phyloP scores from a whole-genome alignment of 805 yeast genomes.

The Yarrowia sp. region DNA sequence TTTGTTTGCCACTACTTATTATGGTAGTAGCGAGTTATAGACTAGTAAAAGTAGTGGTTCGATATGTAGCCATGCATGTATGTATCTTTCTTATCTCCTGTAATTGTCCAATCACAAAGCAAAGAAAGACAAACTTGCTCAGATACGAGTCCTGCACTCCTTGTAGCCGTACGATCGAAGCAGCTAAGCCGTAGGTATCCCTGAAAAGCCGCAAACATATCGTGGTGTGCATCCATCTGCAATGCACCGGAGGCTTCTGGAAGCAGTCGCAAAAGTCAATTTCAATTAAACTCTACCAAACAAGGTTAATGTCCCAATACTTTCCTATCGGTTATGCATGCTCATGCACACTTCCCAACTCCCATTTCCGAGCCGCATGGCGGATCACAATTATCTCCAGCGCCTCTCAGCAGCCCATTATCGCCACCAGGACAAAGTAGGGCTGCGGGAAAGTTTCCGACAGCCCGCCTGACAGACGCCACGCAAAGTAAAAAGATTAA shows the following conservation, averaged over 20 bases:
- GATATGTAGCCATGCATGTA: too few species aligned
- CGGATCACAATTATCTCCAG: neutral
- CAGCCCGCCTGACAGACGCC: neutral
- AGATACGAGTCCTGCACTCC: too few species aligned
- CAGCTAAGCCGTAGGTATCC: too few species aligned
- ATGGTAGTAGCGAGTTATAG: too few species aligned
- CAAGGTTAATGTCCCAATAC: neutral
- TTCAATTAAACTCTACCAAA: neutral
- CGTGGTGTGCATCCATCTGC: neutral
- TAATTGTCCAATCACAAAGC: too few species aligned
- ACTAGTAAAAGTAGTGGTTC: too few species aligned
- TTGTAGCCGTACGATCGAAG: too few species aligned
- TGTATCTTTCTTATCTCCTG: too few species aligned
- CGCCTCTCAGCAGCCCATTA: neutral
- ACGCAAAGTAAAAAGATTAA: too few species aligned
- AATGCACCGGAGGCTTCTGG: neutral
- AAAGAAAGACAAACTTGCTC: too few species aligned
- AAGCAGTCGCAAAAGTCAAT: neutral
- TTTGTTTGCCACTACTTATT: too few species aligned
- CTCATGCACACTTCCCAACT: neutral
- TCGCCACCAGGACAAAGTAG: neutral
- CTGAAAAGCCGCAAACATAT: too few species aligned
- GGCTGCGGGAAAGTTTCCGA: neutral
- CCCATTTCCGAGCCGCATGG: neutral
- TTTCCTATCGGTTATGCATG: neutral